Percentiles rank a stretch among this genome's conserved stretches.
These are phyloP conservation scores for Phytophthora constricta DNA, from an alignment of 352 stramenopile species.

Conservation along the genomic window DNA sequence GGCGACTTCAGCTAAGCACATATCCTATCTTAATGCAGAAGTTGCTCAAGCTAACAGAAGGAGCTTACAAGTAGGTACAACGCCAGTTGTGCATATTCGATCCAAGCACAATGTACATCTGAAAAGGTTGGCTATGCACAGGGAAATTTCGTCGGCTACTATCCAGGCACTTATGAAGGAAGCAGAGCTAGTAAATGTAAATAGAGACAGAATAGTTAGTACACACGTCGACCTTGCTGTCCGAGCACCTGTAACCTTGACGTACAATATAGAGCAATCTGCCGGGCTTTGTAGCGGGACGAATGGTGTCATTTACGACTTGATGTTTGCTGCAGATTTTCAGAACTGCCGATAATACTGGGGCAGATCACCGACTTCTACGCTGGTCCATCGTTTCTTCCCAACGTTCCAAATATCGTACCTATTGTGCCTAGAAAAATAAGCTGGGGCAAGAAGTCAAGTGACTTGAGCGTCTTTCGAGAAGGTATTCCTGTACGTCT, in stretches of 20 bases:
- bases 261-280: not conserved
- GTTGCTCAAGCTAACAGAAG: not conserved
- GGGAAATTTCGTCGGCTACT: not conserved
- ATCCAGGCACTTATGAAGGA: not conserved
- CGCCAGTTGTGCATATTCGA: not conserved
- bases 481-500: slow-evolving; percentile 3
- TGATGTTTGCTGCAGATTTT: not conserved
- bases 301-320: slow-evolving; percentile 1
- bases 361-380: slow-evolving; percentile 1
- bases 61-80: not conserved
- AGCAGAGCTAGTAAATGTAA: not conserved
- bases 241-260: slow-evolving; percentile 7
- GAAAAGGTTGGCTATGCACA: not conserved
- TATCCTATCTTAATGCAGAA: slow-evolving; percentile 3
- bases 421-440: not conserved
- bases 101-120: slow-evolving; percentile 1
- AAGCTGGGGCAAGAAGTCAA: not conserved
- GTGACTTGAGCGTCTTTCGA: not conserved
- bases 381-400: not conserved
- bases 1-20: slow-evolving; percentile 1
- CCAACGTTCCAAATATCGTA: slow-evolving; percentile 2
- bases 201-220: not conserved
- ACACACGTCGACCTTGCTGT: not conserved
- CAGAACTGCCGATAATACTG: not conserved
- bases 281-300: slow-evolving; percentile 13